These are phyloP conservation scores for Closterium sp. DNA, from an alignment of 139 green algal species.

Conservation along the genomic window DNA sequence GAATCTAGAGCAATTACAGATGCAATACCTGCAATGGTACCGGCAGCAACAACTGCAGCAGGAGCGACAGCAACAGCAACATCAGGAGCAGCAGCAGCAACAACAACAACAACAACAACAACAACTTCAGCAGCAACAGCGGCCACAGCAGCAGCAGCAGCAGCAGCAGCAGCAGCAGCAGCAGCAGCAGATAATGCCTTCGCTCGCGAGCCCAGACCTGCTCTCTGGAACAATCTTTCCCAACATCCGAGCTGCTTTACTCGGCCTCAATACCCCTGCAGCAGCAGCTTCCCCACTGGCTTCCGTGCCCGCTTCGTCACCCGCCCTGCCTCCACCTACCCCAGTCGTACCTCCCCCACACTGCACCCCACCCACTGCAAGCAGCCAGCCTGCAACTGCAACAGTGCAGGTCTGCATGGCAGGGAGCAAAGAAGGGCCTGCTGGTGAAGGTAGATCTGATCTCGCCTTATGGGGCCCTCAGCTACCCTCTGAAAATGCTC, in stretches of 20 bases:
- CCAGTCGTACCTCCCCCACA: not conserved
- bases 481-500: too few relatives aligned
- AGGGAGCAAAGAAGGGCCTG: too few relatives aligned
- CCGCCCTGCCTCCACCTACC: not conserved
- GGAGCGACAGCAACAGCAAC: not conserved
- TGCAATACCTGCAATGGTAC: not conserved
- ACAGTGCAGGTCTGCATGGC: too few relatives aligned
- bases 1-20: not conserved
- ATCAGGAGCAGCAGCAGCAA: not conserved
- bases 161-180: not conserved
- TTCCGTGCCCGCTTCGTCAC: not conserved
- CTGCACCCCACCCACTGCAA: too few relatives aligned
- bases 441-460: too few relatives aligned
- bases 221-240: not conserved
- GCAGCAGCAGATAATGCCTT: not conserved
- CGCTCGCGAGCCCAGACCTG: not conserved
- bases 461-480: too few relatives aligned
- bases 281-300: not conserved
- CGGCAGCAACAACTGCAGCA: not conserved
- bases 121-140: too few relatives aligned
- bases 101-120: too few relatives aligned
- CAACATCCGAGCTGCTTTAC: not conserved
- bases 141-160: not conserved
- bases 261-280: not conserved
- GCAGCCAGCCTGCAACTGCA: too few relatives aligned